Evolutionary conservation across 495 filamentous ascomycete species (phyloP).

Genomic region (Aspergillus cristatus): DNA sequence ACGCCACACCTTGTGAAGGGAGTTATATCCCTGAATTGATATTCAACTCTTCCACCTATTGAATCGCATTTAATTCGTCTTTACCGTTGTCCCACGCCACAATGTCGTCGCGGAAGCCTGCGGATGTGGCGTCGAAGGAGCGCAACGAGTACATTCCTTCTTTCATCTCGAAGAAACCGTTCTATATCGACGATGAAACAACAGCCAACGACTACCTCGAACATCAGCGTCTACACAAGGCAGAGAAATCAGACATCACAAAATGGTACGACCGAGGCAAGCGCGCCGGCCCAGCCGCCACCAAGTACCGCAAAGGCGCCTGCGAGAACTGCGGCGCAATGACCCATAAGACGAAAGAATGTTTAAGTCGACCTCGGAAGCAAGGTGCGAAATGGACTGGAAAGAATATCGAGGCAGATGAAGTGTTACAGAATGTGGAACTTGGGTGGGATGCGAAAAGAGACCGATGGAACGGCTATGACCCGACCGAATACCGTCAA

Average conservation of each 20-base stretch:
- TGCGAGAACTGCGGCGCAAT: conserved; percentile 98
- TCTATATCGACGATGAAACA: conserved; percentile 79
- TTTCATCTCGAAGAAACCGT: conserved; percentile 96
- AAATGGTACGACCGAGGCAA: conserved; percentile 89
- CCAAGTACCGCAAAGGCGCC: conserved; percentile 94
- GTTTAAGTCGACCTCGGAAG: conserved; percentile 80
- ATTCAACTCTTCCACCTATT: too few relatives aligned
- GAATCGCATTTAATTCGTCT: too few relatives aligned
- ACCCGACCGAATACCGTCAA: conserved; percentile 71
- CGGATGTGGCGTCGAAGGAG: conserved; percentile 52
- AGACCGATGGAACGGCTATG: conserved; percentile 96
- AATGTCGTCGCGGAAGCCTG: conserved; percentile 45
- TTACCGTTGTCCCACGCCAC: conserved; percentile 3
- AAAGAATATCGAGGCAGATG: conserved; percentile 86
- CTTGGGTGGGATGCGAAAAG: conserved; percentile 97
- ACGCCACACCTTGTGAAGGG: too few relatives aligned
- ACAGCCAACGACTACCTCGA: conserved; percentile 84
- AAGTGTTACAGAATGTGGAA: conserved; percentile 73
- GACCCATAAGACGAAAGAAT: conserved; percentile 93
- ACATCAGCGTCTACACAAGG: conserved; percentile 84
- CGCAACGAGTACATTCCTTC: conserved; percentile 98
- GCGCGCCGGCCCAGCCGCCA: conserved; percentile 71
- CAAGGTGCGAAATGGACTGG: conserved; percentile 90
- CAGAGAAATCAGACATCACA: conserved; percentile 48
- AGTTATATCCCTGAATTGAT: too few relatives aligned